Base-by-base conservation (phyloP, 2,329 filamentous ascomycete species). In the Microdochium nivale region DNA sequence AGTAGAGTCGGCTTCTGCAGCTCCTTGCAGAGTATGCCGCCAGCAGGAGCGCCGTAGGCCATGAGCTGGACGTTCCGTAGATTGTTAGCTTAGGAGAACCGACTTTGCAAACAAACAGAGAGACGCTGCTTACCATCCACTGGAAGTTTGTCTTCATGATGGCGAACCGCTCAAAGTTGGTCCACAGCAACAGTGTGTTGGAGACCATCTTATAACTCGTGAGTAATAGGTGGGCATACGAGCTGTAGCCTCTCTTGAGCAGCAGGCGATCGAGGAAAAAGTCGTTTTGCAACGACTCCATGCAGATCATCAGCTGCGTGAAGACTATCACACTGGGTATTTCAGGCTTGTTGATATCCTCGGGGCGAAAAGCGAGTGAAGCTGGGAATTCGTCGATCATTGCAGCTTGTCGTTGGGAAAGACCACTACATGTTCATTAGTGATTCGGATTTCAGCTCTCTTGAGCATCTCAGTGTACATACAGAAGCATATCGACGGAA, bases 221-320 rank as follows among this genome's bases (percentile, higher is more conserved):
- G 1, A 68, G 60, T 9, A 78, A 60, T 9, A 77, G 62, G 14
- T 71, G 65, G 0, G 68, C 68, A 9, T 68, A 63, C 8, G 68
- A 65, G 24, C 30, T 24, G 0, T 69, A 62, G 0, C 70, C 67
- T 2, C 64, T 61, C 19, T 76, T 79, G 25, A 77, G 67, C 9
- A 84, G 63, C 0, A 83, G 69, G 14, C 81, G 70, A 51, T 84
- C 77, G 4, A 83, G 65, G 10, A 84, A 72, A 52, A 85, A 83
- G 2, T 79, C 67, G 43, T 82, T 83, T 43, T 82, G 75, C 0
- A 81, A 62, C 46, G 78, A 72, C 23, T 76, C 71, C 2, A 80
- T 67, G 2, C 69, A 67, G 1, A 78, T 62, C 1, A 81, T 60
- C 14, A 78, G 69, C 2, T 75, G 66, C 5, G 67, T 66, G 50